Base-by-base conservation (phyloP, 805 yeast species). In the Pichia sporocuriosa region DNA sequence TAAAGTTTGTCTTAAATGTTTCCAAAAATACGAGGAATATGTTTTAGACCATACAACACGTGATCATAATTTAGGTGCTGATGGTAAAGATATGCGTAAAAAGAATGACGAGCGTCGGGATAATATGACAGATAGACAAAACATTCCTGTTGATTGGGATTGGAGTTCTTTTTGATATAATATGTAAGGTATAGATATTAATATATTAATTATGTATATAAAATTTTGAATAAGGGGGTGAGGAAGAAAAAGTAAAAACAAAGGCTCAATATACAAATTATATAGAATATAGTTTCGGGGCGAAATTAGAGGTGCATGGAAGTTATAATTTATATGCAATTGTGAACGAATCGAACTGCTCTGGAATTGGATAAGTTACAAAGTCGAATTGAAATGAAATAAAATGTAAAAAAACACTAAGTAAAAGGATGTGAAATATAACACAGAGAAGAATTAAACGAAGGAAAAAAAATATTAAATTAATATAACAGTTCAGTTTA, bases 61-160 rank as follows among this genome's bases (percentile, higher is more conserved):
- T 22, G 59, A 53, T 42, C 51, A 57, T 42, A 53, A 57, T 32
- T 41, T 56, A 26, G 61, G 52, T 22, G 46, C 48, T 15, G 42
- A 43, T 21, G 47, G 43, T 9, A 47, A 51, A 16, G 47, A 44
- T 26, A 23, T 35, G n/a, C 43, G 35, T 15, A 43, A 49, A 31
- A 32, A 23, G 6, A 44, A 33, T 33, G 47, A 41, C 24, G 47
- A 46, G n/a, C 47, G 51, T 36, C 47, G 47, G 35, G 55, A 53
- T 17, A 44, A 41, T 13, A 39, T 34, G 28, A 33, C 33, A 4
- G 48, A 44, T 33, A 27, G 43, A 13, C 31, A 42, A 8, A 39
- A 40, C 23, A 46, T 62, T 37, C 68, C 67, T 6, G 61, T 59
- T 4, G 67, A 64, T 41, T 64, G 68, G 68, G 62, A 63, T 40